Evolutionary conservation across 164 flowering plant species (phyloP), one percentile per base, ranked within the genome.

Genomic region (Aristolochia californica): DNA sequence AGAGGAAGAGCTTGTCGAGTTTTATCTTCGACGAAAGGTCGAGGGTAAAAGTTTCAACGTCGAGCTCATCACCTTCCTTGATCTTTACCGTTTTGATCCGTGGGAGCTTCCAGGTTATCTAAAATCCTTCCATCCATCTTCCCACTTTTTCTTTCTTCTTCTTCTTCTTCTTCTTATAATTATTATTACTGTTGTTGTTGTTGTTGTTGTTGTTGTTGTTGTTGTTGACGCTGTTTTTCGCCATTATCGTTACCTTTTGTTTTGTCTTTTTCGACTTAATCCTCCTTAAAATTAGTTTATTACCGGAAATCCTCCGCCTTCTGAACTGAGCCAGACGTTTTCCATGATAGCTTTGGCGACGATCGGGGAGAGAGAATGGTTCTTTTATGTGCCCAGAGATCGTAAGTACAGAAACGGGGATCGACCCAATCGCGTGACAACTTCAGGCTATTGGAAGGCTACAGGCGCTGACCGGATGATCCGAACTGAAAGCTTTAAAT

Each of bases 281-380:
- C n/a, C n/a, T n/a, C 45, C 24, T 27, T 26, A 23, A 15, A 27
- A 20, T 48, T 4, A 13, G 40, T n/a, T 18, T 5, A 48, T 18
- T 1, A 52, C 53, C 53, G 20, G 2, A n/a, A 49, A 23, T 49
- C 16, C 21, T 14, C 21, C 16, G 13, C 21, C 28, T 51, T 13
- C 14, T 51, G 27, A 11, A 13, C 16, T 22, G 24, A 51, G 0
- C 23, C 28, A 13, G 26, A 51, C 43, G 13, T 55, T 18, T 38
- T 16, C 3, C 18, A 38, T 18, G 25, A 26, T 45, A 93, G 98
- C 94, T 5, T 59, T 87, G 77, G 97, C 98, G 0, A 89, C 97
- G n/a, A 89, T 93, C 14, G 98, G 98, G 50, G 98, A 93, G 78
- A 93, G 87, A 57, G 98, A 93, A 58, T 93, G 98, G 97, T 93